Base-by-base conservation (phyloP, 768 basidiomycete species). In the Boletus sensibilis region DNA sequence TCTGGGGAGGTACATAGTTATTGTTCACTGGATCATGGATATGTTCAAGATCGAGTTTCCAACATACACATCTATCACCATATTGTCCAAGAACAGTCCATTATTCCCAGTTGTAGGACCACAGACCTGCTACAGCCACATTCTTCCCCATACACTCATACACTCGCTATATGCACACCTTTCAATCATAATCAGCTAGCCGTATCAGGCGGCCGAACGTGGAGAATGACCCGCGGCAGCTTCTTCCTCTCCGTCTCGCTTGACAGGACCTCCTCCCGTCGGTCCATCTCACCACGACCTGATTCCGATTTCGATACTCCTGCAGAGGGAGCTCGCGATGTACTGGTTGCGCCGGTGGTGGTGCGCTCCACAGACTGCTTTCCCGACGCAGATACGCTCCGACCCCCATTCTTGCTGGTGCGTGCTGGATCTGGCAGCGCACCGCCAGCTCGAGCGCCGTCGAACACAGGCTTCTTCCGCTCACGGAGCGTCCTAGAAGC, bases 191-290 rank as follows among this genome's bases (percentile, higher is more conserved):
- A 20, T 57, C 29, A 49, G 11, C 37, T 20, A 39, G 44, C 31
- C 27, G 13, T 12, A 70, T 62, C 71, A 23, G 74, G 68, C 5
- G 76, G 70, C 2, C 80, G 75, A 69, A 91, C 74, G 72, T 82
- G 81, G 50, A 85, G 65, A 49, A 82, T 79, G 6, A 86, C 82
- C 53, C 76, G 75, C 0, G 82, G 84, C 1, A 84, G 65, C 59
- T 79, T 84, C 74, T 79, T 83, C 76, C 76, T 81, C 39, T 57
- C 61, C 20, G 48, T 35, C 52, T 55, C 52, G 50, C 51, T 16
- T 42, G 66, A 39, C 16, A 1, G 46, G 5, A 34, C 50, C n/a
- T 31, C 41, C 9, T 44, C 46, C 9, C 20, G 45, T 14, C 39
- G 1, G 5, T 20, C 34, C 14, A 7, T 7, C 31, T 37, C 44